These are phyloP conservation scores for Erythrobasidium hasegawianum DNA, from an alignment of 1,284 basidiomycete genomes.

Conservation along the genomic window DNA sequence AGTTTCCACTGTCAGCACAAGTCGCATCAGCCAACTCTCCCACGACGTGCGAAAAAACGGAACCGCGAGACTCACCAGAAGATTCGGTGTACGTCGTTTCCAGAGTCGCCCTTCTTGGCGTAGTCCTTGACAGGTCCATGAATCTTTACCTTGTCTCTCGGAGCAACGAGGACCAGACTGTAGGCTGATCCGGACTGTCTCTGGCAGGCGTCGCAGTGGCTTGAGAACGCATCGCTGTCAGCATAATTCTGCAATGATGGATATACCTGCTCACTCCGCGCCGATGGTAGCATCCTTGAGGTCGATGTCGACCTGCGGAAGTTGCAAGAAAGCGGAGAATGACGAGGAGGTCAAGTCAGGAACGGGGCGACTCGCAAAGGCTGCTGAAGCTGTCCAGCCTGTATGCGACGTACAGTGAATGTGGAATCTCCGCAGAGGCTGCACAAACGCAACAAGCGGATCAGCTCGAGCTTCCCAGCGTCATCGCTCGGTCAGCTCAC, in stretches of 20 bases:
- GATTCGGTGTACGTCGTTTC: conserved; percentile 31
- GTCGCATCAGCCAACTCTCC: no score
- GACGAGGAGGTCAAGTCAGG: background rate
- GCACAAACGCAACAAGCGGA: background rate
- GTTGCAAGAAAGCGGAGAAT: no score
- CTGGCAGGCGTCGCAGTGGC: conserved; percentile 1
- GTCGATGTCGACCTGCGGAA: conserved; percentile 20
- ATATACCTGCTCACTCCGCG: conserved; percentile 25
- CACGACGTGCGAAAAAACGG: no score
- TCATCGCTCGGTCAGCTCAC: background rate
- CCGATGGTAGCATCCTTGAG: conserved; percentile 30
- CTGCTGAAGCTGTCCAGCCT: background rate
- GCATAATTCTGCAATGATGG: no score
- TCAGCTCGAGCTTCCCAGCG: background rate
- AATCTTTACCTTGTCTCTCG: conserved; percentile 35
- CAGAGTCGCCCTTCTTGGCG: conserved; percentile 32
- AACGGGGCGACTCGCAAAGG: background rate
- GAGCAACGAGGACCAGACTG: conserved; percentile 34
- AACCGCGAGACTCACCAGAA: conserved; percentile 35
- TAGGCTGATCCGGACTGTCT: conserved; percentile 31
- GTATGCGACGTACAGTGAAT: conserved; percentile 1
- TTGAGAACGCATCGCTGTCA: no score
- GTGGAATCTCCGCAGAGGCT: conserved; percentile 35
- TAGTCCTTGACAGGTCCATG: conserved; percentile 30
- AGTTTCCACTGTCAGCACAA: no score